Percentiles rank a stretch among this genome's conserved stretches.
These are phyloP conservation scores for Sarocladium oryzae DNA, from an alignment of 2,329 filamentous ascomycete genomes.

Conservation along the genomic window DNA sequence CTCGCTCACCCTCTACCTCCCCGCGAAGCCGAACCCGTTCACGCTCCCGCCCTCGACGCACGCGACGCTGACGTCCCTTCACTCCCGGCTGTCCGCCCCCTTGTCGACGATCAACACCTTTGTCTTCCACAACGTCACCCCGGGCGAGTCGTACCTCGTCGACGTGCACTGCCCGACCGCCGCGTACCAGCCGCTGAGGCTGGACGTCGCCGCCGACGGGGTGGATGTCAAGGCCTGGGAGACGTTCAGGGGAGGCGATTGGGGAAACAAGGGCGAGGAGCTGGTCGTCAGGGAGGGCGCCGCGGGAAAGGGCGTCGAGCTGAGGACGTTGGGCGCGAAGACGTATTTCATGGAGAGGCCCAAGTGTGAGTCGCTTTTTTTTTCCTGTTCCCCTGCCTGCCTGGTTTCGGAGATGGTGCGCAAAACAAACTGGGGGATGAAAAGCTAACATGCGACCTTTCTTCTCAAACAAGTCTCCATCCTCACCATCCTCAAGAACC, in stretches of 20 bases:
- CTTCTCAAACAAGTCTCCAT: conserved; percentile 56
- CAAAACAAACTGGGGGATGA: too few species aligned
- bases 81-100: conserved; percentile 43
- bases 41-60: conserved; percentile 60
- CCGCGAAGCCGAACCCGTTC: conserved; percentile 42
- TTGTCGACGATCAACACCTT: conserved; percentile 66
- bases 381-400: too few species aligned
- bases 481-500: conserved; percentile 81
- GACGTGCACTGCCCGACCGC: conserved; percentile 72
- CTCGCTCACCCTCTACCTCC: conserved; percentile 39
- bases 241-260: conserved; percentile 83
- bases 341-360: conserved; percentile 70
- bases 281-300: conserved; percentile 34
- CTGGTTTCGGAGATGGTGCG: too few species aligned
- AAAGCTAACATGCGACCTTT: neutral
- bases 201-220: conserved; percentile 56
- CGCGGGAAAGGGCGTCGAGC: conserved; percentile 46
- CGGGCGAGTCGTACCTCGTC: conserved; percentile 67
- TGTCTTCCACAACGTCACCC: conserved; percentile 63
- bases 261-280: conserved; percentile 74
- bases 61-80: conserved; percentile 47
- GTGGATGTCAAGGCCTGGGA: conserved; percentile 63
- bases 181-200: conserved; percentile 69
- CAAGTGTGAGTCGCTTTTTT: conserved; percentile 56
- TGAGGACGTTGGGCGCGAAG: conserved; percentile 57